Evolutionary conservation across 2,329 filamentous ascomycete genomes (phyloP).

Genomic region (Colletotrichum sp.): DNA sequence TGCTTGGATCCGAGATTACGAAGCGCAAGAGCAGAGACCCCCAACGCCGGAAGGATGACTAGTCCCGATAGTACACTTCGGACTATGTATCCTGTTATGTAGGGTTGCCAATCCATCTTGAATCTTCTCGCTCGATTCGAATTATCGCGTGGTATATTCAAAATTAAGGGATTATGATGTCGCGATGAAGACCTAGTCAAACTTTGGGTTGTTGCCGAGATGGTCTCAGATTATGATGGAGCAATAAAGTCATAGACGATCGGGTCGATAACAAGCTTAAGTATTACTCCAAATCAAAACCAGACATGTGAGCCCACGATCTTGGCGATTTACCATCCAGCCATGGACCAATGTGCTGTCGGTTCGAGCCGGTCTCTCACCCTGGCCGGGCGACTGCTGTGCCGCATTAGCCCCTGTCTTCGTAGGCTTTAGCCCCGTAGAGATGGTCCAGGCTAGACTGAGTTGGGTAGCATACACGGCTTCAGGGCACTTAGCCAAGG

Average conservation of each 20-base stretch:
- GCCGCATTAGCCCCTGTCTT: not conserved
- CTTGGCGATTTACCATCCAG: not conserved
- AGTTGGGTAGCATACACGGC: not conserved
- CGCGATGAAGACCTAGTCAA: not conserved
- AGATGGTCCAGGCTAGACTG: not conserved
- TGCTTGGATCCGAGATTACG: conserved; percentile 24
- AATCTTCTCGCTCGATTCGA: not conserved
- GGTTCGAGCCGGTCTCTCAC: not conserved
- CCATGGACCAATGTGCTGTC: not conserved
- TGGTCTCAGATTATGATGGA: fast-evolving
- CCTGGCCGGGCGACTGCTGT: not conserved
- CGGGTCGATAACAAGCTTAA: not conserved
- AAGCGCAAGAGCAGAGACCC: conserved; percentile 26
- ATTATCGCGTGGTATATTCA: not conserved
- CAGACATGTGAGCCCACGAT: not conserved
- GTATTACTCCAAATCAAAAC: not conserved
- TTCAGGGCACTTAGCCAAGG: not conserved
- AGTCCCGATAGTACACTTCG: conserved; percentile 18
- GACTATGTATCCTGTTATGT: not conserved
- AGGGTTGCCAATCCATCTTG: not conserved
- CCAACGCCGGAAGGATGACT: conserved; percentile 20
- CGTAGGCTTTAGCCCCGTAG: not conserved
- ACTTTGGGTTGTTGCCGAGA: not conserved
- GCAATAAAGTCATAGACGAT: fast-evolving
- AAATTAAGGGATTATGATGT: not conserved